Conservation (phyloP, 139 green algal species). For the Haematococcus lacustris region DNA sequence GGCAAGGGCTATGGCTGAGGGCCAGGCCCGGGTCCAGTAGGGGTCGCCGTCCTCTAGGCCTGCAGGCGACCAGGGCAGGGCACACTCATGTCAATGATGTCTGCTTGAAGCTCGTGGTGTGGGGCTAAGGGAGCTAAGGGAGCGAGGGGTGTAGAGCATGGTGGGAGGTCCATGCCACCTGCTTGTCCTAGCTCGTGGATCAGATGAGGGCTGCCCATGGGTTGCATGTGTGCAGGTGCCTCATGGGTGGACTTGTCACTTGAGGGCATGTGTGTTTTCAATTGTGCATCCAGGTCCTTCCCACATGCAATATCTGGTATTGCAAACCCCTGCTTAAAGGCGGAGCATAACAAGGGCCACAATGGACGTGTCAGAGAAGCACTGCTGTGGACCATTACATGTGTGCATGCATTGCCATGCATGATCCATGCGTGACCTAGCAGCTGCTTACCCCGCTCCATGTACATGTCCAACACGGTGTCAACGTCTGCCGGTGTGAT, state of each 20-base stretch:
- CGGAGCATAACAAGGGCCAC: not conserved
- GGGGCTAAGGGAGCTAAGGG: not conserved
- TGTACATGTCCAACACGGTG: conserved; percentile 73
- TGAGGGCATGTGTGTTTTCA: not conserved
- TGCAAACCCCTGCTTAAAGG: not conserved
- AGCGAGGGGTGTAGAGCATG: conserved; percentile 1
- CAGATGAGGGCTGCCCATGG: not conserved
- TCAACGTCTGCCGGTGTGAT: conserved; percentile 51
- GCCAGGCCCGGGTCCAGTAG: conserved; percentile 73
- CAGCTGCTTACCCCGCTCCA: conserved; percentile 29
- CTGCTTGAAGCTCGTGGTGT: not conserved
- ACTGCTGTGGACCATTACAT: not conserved
- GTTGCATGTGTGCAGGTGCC: not conserved
- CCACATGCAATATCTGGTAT: not conserved
- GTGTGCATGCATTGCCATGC: not conserved
- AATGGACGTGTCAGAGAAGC: not conserved
- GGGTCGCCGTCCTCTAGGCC: conserved; percentile 45
- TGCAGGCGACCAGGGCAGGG: not conserved
- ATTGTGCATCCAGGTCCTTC: not conserved
- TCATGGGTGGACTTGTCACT: too few species aligned
- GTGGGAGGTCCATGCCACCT: not conserved
- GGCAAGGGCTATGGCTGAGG: conserved; percentile 66
- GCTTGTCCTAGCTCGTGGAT: not conserved
- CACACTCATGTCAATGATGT: too few species aligned
- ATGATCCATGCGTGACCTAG: not conserved